Conservation (phyloP, 2,329 filamentous ascomycete genomes). For the Colletotrichum salicis region DNA sequence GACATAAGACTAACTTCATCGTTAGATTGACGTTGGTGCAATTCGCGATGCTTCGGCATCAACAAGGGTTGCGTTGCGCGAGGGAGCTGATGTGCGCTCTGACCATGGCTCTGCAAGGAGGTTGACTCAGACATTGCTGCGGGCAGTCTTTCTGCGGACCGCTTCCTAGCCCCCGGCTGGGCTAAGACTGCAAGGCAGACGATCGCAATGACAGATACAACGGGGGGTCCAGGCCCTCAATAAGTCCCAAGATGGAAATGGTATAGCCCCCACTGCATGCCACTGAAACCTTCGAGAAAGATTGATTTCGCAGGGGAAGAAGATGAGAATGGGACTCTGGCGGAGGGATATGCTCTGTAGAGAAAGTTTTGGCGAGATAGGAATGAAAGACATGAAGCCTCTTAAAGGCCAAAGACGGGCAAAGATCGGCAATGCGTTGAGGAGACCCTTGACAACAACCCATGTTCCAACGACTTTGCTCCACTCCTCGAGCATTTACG, state of each 20-base stretch:
- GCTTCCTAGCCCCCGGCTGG: not conserved
- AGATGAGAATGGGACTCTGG: not conserved
- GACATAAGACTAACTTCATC: not conserved
- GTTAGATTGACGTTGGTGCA: not conserved
- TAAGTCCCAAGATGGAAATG: not conserved
- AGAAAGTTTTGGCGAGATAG: not conserved
- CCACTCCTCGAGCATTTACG: not conserved
- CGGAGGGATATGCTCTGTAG: not conserved
- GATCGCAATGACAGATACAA: constrained; percentile 27
- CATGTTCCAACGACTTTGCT: constrained; percentile 5
- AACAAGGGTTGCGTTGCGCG: not conserved
- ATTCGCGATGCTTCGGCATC: not conserved
- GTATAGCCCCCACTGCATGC: constrained; percentile 17
- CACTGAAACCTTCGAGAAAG: constrained; percentile 11
- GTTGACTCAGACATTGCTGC: constrained; percentile 12
- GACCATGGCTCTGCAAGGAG: not conserved
- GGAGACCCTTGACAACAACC: not conserved
- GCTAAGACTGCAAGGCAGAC: not conserved
- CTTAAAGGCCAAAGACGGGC: not conserved
- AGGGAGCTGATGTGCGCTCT: not conserved
- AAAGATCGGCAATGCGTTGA: constrained; percentile 15
- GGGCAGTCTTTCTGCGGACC: not conserved
- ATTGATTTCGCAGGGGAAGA: not conserved
- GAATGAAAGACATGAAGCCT: not conserved
- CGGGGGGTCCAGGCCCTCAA: not conserved